Conservation (phyloP, 768 basidiomycete genomes). For the Collybia sordida region DNA sequence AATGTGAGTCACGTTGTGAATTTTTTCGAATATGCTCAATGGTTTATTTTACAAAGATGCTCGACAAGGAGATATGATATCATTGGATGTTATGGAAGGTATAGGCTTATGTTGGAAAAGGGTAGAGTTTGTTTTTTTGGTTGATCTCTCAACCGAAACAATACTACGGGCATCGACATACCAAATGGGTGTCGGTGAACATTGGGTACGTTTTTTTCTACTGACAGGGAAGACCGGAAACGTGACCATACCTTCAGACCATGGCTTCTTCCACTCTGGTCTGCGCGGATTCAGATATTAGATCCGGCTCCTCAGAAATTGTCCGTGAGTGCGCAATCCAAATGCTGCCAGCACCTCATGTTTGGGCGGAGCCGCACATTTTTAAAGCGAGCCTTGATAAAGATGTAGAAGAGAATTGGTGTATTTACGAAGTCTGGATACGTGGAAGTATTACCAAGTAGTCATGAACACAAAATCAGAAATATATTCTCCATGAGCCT, state of each 20-base stretch:
- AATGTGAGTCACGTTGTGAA: slow-evolving; percentile 19
- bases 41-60: slow-evolving; percentile 20
- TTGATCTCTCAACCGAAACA: slow-evolving; percentile 19
- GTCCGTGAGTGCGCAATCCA: slow-evolving; percentile 9
- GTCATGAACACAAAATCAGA: too few species aligned
- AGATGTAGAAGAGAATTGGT: slow-evolving; percentile 30
- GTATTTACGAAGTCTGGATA: slow-evolving; percentile 41
- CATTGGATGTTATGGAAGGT: slow-evolving; percentile 20
- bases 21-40: too few species aligned
- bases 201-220: slow-evolving; percentile 14
- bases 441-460: slow-evolving; percentile 16
- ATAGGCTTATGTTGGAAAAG: background rate
- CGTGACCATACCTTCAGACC: background rate
- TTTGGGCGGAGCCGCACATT: slow-evolving; percentile 14
- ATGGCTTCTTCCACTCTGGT: background rate
- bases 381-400: slow-evolving; percentile 26
- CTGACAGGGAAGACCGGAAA: background rate
- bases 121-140: slow-evolving; percentile 26
- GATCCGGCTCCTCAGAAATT: background rate
- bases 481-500: too few species aligned
- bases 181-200: slow-evolving; percentile 11
- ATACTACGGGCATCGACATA: slow-evolving; percentile 16
- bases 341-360: slow-evolving; percentile 9
- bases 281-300: slow-evolving; percentile 3
- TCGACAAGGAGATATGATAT: slow-evolving; percentile 26